These are phyloP conservation scores for Coemansia sp. DNA, from an alignment of 192 early-diverging fungal species.

Conservation along the genomic window DNA sequence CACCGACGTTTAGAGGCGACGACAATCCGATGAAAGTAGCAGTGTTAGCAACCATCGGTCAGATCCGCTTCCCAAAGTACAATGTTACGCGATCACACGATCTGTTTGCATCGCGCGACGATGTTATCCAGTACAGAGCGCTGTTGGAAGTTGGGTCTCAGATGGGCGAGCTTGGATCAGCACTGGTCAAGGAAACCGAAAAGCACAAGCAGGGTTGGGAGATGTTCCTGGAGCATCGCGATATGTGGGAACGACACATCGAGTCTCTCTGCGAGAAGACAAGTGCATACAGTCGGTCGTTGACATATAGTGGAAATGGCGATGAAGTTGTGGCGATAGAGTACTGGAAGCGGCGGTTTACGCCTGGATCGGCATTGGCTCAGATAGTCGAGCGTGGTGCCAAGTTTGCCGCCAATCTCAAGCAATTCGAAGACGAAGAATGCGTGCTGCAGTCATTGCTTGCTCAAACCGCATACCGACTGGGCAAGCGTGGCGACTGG, in stretches of 20 bases:
- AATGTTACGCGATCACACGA: conserved; percentile 35
- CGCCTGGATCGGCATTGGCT: conserved; percentile 62
- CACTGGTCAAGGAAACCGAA: conserved; percentile 31
- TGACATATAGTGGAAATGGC: neutral
- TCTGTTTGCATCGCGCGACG: conserved; percentile 44
- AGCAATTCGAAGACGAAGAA: conserved; percentile 60
- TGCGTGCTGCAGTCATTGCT: conserved; percentile 60
- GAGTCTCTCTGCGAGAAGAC: conserved; percentile 3
- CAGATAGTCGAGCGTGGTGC: conserved; percentile 62
- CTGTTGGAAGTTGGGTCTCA: conserved; percentile 26
- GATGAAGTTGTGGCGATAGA: conserved; percentile 16
- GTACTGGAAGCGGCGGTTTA: conserved; percentile 55
- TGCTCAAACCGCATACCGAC: conserved; percentile 59
- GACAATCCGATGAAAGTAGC: conserved; percentile 42
- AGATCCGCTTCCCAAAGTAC: conserved; percentile 44
- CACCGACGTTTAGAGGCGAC: conserved; percentile 23
- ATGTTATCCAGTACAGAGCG: conserved; percentile 37
- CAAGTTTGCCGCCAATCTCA: conserved; percentile 58
- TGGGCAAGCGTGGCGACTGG: conserved; percentile 65
- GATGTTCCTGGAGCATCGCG: conserved; percentile 24
- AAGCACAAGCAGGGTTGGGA: conserved; percentile 42
- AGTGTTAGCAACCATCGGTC: conserved; percentile 31
- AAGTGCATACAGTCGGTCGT: neutral
- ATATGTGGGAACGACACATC: conserved; percentile 23
- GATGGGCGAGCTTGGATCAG: conserved; percentile 32